A percentile compares a stretch with the other conserved stretches of the same genome.
These are phyloP conservation scores for Cladosporium cucumerinum DNA, from an alignment of 2,329 filamentous ascomycete species.

Conservation along the genomic window DNA sequence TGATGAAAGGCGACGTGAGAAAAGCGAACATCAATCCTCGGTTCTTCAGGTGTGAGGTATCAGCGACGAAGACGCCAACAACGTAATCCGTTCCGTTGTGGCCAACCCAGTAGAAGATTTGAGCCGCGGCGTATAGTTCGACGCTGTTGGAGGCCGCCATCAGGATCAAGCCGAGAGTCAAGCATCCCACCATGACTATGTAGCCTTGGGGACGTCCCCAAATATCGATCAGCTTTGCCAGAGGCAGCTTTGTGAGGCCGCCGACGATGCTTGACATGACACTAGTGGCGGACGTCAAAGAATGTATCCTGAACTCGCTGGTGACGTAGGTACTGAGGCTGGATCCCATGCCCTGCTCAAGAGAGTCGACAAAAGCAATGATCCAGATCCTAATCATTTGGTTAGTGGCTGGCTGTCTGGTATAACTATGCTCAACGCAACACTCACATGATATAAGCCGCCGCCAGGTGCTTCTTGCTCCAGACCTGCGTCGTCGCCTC, in stretches of 20 bases:
- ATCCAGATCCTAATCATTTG: conserved; percentile 34
- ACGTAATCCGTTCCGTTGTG: conserved; percentile 57
- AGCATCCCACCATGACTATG: conserved; percentile 50
- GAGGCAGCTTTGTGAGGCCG: conserved; percentile 61
- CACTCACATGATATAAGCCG: conserved; percentile 30
- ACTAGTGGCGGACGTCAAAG: conserved; percentile 47
- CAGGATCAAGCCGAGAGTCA: conserved; percentile 57
- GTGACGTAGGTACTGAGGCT: conserved; percentile 31
- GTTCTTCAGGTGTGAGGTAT: conserved; percentile 63
- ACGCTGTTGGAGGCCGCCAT: conserved; percentile 63
- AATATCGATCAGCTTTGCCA: conserved; percentile 65
- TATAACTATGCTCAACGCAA: conserved; percentile 14
- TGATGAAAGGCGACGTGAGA: conserved; percentile 61
- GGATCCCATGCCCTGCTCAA: conserved; percentile 32
- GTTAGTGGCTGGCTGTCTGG: conserved; percentile 7
- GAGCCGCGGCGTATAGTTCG: conserved; percentile 59
- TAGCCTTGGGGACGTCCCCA: conserved; percentile 66
- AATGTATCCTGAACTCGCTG: conserved; percentile 29
- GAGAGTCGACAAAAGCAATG: conserved; percentile 37
- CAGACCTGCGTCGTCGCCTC: conserved; percentile 15
- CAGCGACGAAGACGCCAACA: conserved; percentile 63
- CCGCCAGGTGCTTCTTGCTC: conserved; percentile 13
- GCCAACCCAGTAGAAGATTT: conserved; percentile 65
- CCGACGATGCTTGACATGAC: conserved; percentile 55
- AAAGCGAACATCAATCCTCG: conserved; percentile 63